Evolutionary conservation across 495 filamentous ascomycete species (phyloP).

Genomic region (Chlorociboria aeruginascens): DNA sequence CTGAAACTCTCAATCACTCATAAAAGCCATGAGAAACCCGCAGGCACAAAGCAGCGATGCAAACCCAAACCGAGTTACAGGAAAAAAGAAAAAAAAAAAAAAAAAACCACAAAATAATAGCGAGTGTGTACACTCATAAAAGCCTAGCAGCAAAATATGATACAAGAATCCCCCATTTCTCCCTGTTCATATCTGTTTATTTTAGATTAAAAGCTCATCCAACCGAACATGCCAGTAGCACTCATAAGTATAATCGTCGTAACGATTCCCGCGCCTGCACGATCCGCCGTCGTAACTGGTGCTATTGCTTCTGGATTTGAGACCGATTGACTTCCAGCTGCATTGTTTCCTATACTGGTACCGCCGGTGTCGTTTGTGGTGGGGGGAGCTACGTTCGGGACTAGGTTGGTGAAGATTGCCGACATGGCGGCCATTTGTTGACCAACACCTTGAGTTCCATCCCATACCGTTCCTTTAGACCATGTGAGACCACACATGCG

Average conservation of each 20-base stretch:
- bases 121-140: too few relatives aligned
- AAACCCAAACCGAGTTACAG: too few relatives aligned
- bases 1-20: too few relatives aligned
- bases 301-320: conserved; percentile 8
- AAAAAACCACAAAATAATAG: too few relatives aligned
- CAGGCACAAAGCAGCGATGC: too few relatives aligned
- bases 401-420: conserved; percentile 30
- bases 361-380: conserved; percentile 57
- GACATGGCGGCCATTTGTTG: conserved; percentile 49
- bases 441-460: conserved; percentile 48
- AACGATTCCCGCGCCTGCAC: conserved; percentile 50
- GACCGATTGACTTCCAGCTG: conserved; percentile 39
- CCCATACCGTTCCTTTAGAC: conserved; percentile 41
- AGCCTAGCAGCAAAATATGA: too few relatives aligned
- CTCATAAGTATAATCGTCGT: conserved; percentile 31
- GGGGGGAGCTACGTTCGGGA: conserved; percentile 25
- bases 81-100: too few relatives aligned
- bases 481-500: conserved; percentile 57
- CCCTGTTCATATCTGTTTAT: too few relatives aligned
- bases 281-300: conserved; percentile 34
- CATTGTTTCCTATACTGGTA: conserved; percentile 60
- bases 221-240: conserved; percentile 18
- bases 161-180: too few relatives aligned
- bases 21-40: too few relatives aligned
- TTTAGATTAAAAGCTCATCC: conserved; percentile 15